Evolutionary conservation across 306 rosid genomes (phyloP).

Genomic region (Quercus robur): DNA sequence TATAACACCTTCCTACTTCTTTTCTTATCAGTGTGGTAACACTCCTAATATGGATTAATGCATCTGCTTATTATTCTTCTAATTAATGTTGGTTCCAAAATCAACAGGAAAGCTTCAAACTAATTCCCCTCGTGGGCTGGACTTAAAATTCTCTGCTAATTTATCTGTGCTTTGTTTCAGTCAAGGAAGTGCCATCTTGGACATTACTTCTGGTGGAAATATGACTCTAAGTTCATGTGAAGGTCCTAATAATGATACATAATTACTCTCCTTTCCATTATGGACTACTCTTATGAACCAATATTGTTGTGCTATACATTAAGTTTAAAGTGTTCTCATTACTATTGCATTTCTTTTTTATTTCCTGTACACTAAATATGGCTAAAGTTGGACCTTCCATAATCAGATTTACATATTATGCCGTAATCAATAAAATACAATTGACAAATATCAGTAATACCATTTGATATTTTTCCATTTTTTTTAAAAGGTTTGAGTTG

Average conservation of each 20-base stretch:
- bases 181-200: constrained; percentile 85
- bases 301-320: neutral
- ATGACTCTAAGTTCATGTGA: constrained; percentile 61
- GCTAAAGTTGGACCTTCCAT: neutral
- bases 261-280: neutral
- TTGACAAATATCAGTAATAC: no score
- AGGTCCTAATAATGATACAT: neutral
- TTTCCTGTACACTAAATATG: neutral
- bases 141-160: constrained; percentile 17
- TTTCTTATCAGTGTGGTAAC: no score
- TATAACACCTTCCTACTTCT: no score
- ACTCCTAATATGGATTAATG: no score
- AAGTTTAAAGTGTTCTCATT: neutral
- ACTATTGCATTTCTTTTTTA: no score
- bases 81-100: no score
- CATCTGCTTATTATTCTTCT: no score
- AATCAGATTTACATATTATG: neutral
- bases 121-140: neutral
- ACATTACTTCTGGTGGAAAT: constrained; percentile 70
- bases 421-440: no score
- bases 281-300: neutral
- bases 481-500: no score
- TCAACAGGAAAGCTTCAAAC: no score
- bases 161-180: constrained; percentile 53
- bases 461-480: no score